Evolutionary conservation across 768 basidiomycete species (phyloP).

Genomic region (Tulasnella sp.): DNA sequence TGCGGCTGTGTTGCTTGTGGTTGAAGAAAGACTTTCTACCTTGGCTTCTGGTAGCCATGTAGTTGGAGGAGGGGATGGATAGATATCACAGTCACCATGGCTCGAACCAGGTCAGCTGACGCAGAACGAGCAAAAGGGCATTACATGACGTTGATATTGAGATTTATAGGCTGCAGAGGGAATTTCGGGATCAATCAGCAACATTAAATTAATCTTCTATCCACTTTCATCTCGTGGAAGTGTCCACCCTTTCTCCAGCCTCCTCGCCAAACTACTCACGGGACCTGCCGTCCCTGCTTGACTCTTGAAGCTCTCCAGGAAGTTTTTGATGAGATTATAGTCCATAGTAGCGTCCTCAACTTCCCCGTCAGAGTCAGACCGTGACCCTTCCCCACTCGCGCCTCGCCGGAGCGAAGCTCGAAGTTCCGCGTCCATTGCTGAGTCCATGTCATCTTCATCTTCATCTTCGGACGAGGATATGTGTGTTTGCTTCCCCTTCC

Average conservation of each 20-base stretch:
- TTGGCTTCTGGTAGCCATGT: too few species aligned
- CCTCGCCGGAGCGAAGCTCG: slow-evolving; percentile 42
- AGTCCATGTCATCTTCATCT: slow-evolving; percentile 52
- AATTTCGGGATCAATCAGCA: too few species aligned
- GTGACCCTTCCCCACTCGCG: slow-evolving; percentile 41
- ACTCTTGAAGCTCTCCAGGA: slow-evolving; percentile 90
- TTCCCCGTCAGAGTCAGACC: slow-evolving; percentile 24
- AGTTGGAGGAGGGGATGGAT: too few species aligned
- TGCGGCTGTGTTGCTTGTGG: too few species aligned
- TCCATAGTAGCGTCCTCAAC: slow-evolving; percentile 44
- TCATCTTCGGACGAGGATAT: slow-evolving; percentile 36
- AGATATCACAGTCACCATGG: too few species aligned
- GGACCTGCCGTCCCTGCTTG: slow-evolving; percentile 86
- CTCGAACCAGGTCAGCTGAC: too few species aligned
- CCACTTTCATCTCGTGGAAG: slow-evolving; percentile 53
- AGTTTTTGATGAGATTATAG: slow-evolving; percentile 91
- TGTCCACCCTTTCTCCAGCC: slow-evolving; percentile 58
- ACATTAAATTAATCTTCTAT: neutral
- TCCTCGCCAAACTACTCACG: slow-evolving; percentile 79
- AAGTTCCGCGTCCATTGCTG: slow-evolving; percentile 82
- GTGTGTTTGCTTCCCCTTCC: slow-evolving; percentile 39
- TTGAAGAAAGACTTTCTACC: too few species aligned
- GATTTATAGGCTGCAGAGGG: too few species aligned
- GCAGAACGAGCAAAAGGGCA: too few species aligned
- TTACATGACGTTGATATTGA: too few species aligned